Percentiles rank a stretch among this genome's conserved stretches.
Conservation (phyloP, 805 yeast species). For the Candida ipomoeae region DNA sequence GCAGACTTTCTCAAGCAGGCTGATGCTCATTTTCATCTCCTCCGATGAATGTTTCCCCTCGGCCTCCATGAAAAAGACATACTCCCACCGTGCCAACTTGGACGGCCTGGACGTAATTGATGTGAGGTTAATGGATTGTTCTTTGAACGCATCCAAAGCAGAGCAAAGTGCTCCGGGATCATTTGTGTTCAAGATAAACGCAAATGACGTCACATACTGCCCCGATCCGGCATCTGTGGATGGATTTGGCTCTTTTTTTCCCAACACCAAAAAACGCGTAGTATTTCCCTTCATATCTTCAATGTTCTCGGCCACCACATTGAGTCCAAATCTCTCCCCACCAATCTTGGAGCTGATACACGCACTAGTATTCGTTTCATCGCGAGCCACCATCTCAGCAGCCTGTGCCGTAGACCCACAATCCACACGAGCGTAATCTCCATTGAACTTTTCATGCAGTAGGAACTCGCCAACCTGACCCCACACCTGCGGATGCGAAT, state of each 20-base stretch:
- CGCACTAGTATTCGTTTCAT: conserved; percentile 41
- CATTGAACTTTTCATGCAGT: conserved; percentile 22
- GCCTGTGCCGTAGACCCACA: conserved; percentile 81
- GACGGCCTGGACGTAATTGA: conserved; percentile 79
- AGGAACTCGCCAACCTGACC: conserved; percentile 75
- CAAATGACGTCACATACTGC: conserved; percentile 46
- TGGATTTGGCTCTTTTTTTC: not conserved
- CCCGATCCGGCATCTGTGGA: not conserved
- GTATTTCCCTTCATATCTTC: conserved; percentile 77
- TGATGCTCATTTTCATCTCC: conserved; percentile 31
- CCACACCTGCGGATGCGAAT: conserved; percentile 98
- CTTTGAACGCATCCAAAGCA: conserved; percentile 55
- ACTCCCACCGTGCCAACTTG: conserved; percentile 65
- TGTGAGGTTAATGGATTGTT: conserved; percentile 57
- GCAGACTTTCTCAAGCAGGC: conserved; percentile 42
- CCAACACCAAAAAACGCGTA: conserved; percentile 68
- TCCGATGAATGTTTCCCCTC: conserved; percentile 38
- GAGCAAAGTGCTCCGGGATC: conserved; percentile 73
- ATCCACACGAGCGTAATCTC: conserved; percentile 52
- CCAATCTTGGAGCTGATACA: conserved; percentile 17
- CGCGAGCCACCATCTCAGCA: conserved; percentile 54
- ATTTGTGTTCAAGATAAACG: conserved; percentile 60
- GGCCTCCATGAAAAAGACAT: conserved; percentile 76
- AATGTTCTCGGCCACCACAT: conserved; percentile 35
- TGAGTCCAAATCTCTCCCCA: conserved; percentile 13